A percentile compares a stretch with the other conserved stretches of the same genome.
Evolutionary conservation across 345 rosid species (phyloP).

Genomic region (Ricinus communis): DNA sequence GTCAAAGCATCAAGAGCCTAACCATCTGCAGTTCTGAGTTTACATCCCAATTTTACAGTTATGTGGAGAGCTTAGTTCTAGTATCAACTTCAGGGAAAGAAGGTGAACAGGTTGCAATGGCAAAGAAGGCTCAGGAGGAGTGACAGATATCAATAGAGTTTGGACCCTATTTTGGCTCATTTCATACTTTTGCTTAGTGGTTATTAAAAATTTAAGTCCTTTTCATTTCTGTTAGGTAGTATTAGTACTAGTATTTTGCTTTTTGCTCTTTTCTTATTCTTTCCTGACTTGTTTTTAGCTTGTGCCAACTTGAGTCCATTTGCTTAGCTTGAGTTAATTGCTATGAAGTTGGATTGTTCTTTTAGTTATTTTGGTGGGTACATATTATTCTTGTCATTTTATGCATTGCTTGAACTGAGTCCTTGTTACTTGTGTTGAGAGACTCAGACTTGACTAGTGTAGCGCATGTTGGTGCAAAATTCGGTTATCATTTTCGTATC

Average conservation of each 20-base stretch:
- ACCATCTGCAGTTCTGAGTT: constrained; percentile 6
- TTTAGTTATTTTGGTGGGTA: too few relatives aligned
- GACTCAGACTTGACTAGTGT: too few relatives aligned
- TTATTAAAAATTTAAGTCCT: background rate
- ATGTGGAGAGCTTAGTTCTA: constrained; percentile 38
- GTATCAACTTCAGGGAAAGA: constrained; percentile 13
- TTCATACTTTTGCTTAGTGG: constrained; percentile 3
- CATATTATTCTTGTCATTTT: too few relatives aligned
- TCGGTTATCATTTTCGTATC: too few relatives aligned
- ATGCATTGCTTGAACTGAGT: too few relatives aligned
- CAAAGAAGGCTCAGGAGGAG: background rate
- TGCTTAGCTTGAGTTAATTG: too few relatives aligned
- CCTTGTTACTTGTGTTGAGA: too few relatives aligned
- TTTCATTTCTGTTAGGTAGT: background rate
- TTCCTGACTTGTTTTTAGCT: too few relatives aligned
- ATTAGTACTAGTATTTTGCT: too few relatives aligned
- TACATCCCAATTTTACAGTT: constrained; percentile 23
- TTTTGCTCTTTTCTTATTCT: too few relatives aligned
- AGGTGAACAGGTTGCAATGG: background rate
- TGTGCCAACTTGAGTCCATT: background rate
- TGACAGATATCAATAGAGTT: background rate
- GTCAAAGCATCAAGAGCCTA: background rate
- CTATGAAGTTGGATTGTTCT: too few relatives aligned
- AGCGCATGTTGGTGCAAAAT: too few relatives aligned
- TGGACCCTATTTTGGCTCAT: background rate